These are phyloP conservation scores for Raddia guianensis DNA, from an alignment of 176 grass and related monocot species.

Conservation along the genomic window DNA sequence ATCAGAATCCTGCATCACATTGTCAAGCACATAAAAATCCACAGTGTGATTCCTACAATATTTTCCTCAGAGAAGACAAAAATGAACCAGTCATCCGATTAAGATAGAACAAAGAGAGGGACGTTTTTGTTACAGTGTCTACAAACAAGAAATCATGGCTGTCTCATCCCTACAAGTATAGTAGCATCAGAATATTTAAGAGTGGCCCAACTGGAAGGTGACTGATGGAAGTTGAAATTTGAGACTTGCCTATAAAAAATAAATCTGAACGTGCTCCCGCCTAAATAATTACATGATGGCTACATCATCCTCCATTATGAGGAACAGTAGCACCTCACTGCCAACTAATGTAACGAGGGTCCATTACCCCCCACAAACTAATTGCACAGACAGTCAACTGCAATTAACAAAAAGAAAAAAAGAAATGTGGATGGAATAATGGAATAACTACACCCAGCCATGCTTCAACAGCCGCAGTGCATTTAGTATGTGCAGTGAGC, in stretches of 20 bases:
- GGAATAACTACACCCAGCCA: conserved; percentile 34
- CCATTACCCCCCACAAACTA: conserved; percentile 38
- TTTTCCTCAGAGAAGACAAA: conserved; percentile 1
- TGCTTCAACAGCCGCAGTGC: conserved; percentile 22
- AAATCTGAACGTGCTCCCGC: conserved; percentile 25
- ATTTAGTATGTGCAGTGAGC: conserved; percentile 35
- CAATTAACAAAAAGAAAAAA: conserved; percentile 35
- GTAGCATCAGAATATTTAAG: neutral
- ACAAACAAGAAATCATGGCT: neutral
- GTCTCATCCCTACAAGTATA: conserved; percentile 4
- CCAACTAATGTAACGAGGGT: conserved; percentile 45
- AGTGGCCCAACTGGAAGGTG: neutral
- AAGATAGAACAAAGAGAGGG: neutral
- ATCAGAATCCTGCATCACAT: neutral
- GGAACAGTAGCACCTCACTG: conserved; percentile 35
- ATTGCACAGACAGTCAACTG: conserved; percentile 44
- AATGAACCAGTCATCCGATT: neutral
- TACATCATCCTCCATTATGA: conserved; percentile 44
- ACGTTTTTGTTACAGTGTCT: conserved; percentile 7
- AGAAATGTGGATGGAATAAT: conserved; percentile 26
- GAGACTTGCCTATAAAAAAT: conserved; percentile 10
- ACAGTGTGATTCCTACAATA: neutral
- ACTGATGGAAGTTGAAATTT: conserved; percentile 31
- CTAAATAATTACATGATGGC: conserved; percentile 37
- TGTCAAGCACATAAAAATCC: neutral